Conservation (phyloP, 73 alveolate genomes). For the Uronychia binucleata region DNA sequence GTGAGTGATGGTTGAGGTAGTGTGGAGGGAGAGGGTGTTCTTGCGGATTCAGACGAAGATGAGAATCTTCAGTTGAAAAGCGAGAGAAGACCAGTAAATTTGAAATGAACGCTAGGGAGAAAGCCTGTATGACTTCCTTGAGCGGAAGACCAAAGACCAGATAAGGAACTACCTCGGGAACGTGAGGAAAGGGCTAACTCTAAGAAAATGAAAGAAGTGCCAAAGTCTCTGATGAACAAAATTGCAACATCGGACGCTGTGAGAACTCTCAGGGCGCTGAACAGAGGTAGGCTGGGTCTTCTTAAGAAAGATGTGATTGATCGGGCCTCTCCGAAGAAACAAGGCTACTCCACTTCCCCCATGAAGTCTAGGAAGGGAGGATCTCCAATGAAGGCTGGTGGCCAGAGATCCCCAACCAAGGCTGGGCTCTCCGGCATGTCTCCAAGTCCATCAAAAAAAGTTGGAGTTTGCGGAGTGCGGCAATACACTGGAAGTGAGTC, state of each 20-base stretch:
- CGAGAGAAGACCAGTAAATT: slow-evolving; percentile 1
- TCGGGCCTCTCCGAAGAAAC: neutral
- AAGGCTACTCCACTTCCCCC: too few relatives aligned
- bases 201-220: slow-evolving; percentile 4
- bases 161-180: slow-evolving; percentile 28
- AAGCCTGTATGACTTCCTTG: slow-evolving; percentile 33
- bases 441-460: neutral
- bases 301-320: neutral
- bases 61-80: neutral
- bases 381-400: slow-evolving; percentile 21
- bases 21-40: too few relatives aligned
- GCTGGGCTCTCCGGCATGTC: neutral
- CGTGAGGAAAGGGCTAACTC: neutral
- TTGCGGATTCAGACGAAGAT: too few relatives aligned
- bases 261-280: slow-evolving; percentile 6
- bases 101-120: slow-evolving; percentile 41
- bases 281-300: too few relatives aligned
- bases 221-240: slow-evolving; percentile 21
- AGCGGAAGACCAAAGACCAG: slow-evolving; percentile 19
- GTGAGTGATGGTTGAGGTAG: too few relatives aligned
- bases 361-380: neutral
- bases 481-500: neutral
- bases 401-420: slow-evolving; percentile 27
- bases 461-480: neutral
- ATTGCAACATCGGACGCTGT: slow-evolving; percentile 23